A percentile compares a stretch with the other conserved stretches of the same genome.
Evolutionary conservation across 2,329 filamentous ascomycete genomes (phyloP).

Genomic region (Endothia cerciana): DNA sequence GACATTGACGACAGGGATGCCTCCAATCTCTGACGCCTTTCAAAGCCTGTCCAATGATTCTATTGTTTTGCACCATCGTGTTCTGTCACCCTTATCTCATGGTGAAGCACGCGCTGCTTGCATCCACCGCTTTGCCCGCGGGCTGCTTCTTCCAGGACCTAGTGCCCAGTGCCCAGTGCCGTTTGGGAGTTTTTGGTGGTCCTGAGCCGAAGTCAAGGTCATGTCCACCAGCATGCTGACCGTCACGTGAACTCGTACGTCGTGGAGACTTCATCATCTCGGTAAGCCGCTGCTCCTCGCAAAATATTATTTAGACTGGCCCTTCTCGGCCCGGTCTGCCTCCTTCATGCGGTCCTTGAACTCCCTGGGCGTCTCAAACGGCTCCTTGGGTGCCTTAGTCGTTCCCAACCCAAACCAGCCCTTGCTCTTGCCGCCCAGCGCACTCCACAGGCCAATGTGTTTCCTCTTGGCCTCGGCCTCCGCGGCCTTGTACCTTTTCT

Average conservation of each 20-base stretch:
- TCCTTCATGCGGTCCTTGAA: conserved; percentile 70
- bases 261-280: not conserved
- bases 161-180: not conserved
- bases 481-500: conserved; percentile 65
- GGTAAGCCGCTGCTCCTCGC: not conserved
- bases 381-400: conserved; percentile 18
- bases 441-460: conserved; percentile 73
- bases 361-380: conserved; percentile 80
- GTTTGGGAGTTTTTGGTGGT: not conserved
- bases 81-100: not conserved
- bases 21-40: not conserved
- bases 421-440: conserved; percentile 54
- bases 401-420: conserved; percentile 37
- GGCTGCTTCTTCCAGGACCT: not conserved
- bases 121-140: not conserved
- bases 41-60: not conserved
- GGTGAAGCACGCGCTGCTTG: not conserved
- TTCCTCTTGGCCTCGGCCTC: conserved; percentile 68
- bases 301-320: conserved; percentile 29
- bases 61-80: not conserved
- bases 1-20: not conserved
- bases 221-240: not conserved
- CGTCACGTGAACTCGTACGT: not conserved
- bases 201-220: no score
- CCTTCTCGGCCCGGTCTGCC: conserved; percentile 33